Conservation (phyloP, 768 basidiomycete genomes). For the Lactifluus hygrophoroides region DNA sequence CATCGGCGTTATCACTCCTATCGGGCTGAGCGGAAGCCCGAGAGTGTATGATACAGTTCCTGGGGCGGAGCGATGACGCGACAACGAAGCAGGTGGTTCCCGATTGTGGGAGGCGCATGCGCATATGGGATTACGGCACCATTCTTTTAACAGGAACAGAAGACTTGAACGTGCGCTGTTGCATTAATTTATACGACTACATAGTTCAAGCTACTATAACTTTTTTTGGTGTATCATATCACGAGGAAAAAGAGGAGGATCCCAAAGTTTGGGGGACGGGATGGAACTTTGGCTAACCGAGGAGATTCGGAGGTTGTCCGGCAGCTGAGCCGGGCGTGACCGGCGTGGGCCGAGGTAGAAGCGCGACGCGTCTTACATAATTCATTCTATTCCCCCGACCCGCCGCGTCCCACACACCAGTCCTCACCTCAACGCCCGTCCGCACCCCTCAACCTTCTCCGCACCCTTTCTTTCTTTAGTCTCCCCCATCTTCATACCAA, state of each 20-base stretch:
- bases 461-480: neutral
- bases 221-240: neutral
- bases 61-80: conserved; percentile 16
- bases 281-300: neutral
- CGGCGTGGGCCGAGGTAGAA: conserved; percentile 17
- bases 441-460: neutral
- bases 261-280: neutral
- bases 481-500: neutral
- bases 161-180: neutral
- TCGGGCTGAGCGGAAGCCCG: neutral
- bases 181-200: neutral
- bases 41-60: conserved; percentile 1
- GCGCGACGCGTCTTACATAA: conserved; percentile 23
- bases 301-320: conserved; percentile 7
- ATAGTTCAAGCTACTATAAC: neutral
- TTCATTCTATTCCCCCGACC: conserved; percentile 13
- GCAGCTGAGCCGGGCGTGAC: conserved; percentile 13
- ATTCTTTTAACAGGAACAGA: neutral
- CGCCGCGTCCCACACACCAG: conserved; percentile 21
- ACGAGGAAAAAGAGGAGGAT: neutral
- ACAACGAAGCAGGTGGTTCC: conserved; percentile 11
- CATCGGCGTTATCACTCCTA: conserved; percentile 17
- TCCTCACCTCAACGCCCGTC: conserved; percentile 14
- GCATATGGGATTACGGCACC: conserved; percentile 5
- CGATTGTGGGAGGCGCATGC: neutral